These are phyloP conservation scores for Theileria annulata DNA, from an alignment of 169 alveolate genomes.

Conservation along the genomic window DNA sequence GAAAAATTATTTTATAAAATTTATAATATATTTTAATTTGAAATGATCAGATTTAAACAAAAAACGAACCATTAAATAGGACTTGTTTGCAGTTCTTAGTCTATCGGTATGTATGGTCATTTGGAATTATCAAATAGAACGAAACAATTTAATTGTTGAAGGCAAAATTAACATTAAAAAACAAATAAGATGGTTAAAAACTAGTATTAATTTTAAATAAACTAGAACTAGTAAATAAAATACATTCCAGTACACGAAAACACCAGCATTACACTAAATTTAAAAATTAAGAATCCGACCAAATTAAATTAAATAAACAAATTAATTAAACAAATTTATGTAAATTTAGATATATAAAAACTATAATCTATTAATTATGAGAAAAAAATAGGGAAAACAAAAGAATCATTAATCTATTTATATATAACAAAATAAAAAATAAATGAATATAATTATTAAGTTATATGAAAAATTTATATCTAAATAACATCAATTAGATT, in stretches of 20 bases:
- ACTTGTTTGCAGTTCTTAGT: conserved; percentile 13
- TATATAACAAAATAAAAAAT: neutral
- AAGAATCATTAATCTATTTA: neutral
- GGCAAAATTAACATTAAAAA: neutral
- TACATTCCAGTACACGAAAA: neutral
- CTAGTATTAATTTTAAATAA: neutral
- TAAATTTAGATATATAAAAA: neutral
- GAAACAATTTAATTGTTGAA: neutral
- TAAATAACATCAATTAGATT: neutral
- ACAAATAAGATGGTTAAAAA: neutral
- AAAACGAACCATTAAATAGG: conserved; percentile 18
- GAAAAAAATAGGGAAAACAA: neutral
- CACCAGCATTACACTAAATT: neutral
- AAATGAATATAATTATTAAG: neutral
- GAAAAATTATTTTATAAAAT: conserved; percentile 5
- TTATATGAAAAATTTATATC: neutral
- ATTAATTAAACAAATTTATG: neutral
- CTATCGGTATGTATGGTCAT: conserved; percentile 16
- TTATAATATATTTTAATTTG: neutral
- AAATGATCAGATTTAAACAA: neutral
- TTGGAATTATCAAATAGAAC: neutral
- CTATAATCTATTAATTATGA: neutral
- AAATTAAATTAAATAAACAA: neutral
- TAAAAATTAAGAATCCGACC: neutral
- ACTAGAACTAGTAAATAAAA: neutral